These are phyloP conservation scores for Saccharomycopsis olivae DNA, from an alignment of 805 yeast species.

Conservation along the genomic window DNA sequence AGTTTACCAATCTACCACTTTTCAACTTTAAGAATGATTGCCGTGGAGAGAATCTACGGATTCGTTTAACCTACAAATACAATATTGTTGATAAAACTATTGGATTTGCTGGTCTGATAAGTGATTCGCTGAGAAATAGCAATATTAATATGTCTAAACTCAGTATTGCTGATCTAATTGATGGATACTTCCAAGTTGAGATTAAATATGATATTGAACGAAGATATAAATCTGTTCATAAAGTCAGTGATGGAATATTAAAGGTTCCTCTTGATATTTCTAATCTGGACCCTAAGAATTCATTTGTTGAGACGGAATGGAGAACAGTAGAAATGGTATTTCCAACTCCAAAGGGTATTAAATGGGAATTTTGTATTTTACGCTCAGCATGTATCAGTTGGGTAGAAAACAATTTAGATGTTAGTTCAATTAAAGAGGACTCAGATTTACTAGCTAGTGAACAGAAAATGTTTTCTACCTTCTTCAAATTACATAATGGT, in stretches of 20 bases:
- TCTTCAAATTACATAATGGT: conserved; percentile 8
- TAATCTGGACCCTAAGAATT: neutral
- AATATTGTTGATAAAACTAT: conserved; percentile 20
- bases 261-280: conserved; percentile 24
- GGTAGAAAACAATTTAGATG: conserved; percentile 10
- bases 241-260: conserved; percentile 25
- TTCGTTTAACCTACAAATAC: conserved; percentile 23
- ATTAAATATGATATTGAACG: conserved; percentile 27
- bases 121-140: conserved; percentile 1
- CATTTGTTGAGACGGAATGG: conserved; percentile 19
- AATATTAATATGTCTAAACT: neutral
- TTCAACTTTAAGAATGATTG: conserved; percentile 25
- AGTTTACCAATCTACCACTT: conserved; percentile 18
- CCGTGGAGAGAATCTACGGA: conserved; percentile 15
- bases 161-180: neutral
- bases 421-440: neutral
- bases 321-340: conserved; percentile 17
- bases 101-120: conserved; percentile 2
- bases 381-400: conserved; percentile 19
- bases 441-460: too few relatives aligned
- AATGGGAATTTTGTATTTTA: conserved; percentile 21
- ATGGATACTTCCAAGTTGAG: conserved; percentile 25
- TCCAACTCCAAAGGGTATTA: conserved; percentile 19
- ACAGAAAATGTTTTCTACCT: conserved; percentile 14
- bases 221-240: conserved; percentile 23